Percentiles rank a stretch among this genome's conserved stretches.
Evolutionary conservation across 331 rosid genomes (phyloP).

Genomic region (Dryas integrifolia): DNA sequence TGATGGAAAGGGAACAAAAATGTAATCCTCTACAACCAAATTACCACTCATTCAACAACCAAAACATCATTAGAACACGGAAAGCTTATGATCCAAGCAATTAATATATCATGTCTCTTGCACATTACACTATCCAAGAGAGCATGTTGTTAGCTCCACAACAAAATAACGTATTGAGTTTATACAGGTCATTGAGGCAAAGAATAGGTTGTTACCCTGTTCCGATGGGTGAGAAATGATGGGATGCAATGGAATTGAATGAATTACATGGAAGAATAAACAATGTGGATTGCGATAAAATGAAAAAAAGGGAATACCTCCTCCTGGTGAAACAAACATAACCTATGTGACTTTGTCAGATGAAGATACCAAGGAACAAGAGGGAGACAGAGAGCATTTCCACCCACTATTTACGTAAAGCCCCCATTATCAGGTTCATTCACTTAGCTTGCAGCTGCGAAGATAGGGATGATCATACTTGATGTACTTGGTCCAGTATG

Average conservation of each 20-base stretch:
- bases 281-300: slow-evolving; percentile 36
- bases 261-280: slow-evolving; percentile 57
- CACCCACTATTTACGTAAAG: slow-evolving; percentile 15
- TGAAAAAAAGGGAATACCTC: slow-evolving; percentile 20
- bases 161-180: slow-evolving; percentile 37
- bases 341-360: slow-evolving; percentile 13
- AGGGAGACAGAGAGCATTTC: slow-evolving; percentile 11
- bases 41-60: background rate
- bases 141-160: slow-evolving; percentile 29
- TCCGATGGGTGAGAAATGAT: slow-evolving; percentile 40
- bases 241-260: slow-evolving; percentile 51
- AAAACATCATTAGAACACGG: background rate
- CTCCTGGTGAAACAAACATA: slow-evolving; percentile 3
- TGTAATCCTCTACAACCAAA: too few relatives aligned
- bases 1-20: too few relatives aligned
- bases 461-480: slow-evolving; percentile 74
- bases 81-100: background rate
- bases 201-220: slow-evolving; percentile 40
- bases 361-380: slow-evolving; percentile 23
- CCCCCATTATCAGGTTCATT: slow-evolving; percentile 31
- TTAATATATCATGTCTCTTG: slow-evolving; percentile 2
- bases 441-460: slow-evolving; percentile 62
- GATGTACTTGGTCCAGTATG: slow-evolving; percentile 85
- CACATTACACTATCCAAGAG: slow-evolving; percentile 16
- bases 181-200: slow-evolving; percentile 51